These are phyloP conservation scores for Metschnikowia colocasiae DNA, from an alignment of 805 yeast species.

Conservation along the genomic window DNA sequence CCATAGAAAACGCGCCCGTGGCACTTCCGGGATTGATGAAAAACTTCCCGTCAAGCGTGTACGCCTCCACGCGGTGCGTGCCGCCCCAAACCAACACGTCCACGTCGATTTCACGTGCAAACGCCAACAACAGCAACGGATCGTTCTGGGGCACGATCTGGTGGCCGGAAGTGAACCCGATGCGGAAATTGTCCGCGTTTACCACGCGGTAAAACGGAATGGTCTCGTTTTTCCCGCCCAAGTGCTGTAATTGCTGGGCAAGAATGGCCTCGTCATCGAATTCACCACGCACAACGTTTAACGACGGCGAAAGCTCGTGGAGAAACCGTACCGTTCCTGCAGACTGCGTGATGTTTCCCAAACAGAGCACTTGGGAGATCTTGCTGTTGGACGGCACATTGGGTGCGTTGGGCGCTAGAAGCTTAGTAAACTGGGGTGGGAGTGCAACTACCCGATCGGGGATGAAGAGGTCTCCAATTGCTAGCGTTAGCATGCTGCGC, in stretches of 20 bases:
- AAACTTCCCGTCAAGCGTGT: constrained; percentile 85
- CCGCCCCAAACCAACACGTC: constrained; percentile 93
- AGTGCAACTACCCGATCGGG: constrained; percentile 77
- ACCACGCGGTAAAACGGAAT: constrained; percentile 65
- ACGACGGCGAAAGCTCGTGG: constrained; percentile 63
- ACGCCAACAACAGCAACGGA: constrained; percentile 73
- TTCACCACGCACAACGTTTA: constrained; percentile 79
- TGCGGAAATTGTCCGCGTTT: constrained; percentile 63
- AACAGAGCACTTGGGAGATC: constrained; percentile 76
- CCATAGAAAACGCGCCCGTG: constrained; percentile 78
- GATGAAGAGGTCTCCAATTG: constrained; percentile 85
- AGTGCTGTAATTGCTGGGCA: constrained; percentile 28
- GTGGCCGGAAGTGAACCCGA: constrained; percentile 85
- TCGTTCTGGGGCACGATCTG: constrained; percentile 82
- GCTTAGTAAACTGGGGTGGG: constrained; percentile 63
- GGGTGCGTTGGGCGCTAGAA: constrained; percentile 63
- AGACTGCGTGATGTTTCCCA: constrained; percentile 79
- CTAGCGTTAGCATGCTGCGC: constrained; percentile 48
- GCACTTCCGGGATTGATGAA: constrained; percentile 97
- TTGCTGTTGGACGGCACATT: constrained; percentile 47
- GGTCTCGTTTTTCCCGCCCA: constrained; percentile 15
- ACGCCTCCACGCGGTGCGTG: constrained; percentile 88
- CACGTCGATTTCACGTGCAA: constrained; percentile 88
- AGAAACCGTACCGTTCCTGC: constrained; percentile 61
- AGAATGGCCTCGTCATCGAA: constrained; percentile 52